Percentiles rank a stretch among this genome's conserved stretches.
Evolutionary conservation across 129 eudicot species (phyloP).

Genomic region (Kitagawia praeruptora): DNA sequence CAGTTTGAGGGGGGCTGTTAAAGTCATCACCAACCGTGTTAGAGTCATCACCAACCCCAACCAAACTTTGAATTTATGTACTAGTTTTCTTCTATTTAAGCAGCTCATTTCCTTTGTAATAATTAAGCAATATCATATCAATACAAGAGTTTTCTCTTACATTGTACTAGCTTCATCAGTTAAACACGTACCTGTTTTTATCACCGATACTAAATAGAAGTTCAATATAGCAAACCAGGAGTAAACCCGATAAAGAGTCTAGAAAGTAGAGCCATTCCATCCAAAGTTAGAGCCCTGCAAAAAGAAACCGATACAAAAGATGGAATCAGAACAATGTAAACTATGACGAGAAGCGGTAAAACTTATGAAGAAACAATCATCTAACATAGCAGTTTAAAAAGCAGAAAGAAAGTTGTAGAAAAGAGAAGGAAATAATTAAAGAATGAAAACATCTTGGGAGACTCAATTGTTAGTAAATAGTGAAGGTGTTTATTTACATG

Average conservation of each 20-base stretch:
- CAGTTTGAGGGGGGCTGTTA: too few relatives aligned
- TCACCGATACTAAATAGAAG: too few relatives aligned
- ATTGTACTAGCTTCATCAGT: too few relatives aligned
- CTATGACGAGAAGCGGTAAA: neutral
- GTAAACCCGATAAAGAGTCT: neutral
- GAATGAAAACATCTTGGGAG: neutral
- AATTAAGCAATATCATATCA: too few relatives aligned
- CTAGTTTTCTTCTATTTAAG: too few relatives aligned
- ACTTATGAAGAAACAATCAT: neutral
- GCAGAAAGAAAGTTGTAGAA: slow-evolving; percentile 4
- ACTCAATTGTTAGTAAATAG: slow-evolving; percentile 17
- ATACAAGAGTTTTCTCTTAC: too few relatives aligned
- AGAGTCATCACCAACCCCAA: too few relatives aligned
- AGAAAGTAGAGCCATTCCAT: slow-evolving; percentile 81
- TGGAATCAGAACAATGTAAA: neutral
- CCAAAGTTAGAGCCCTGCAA: slow-evolving; percentile 74
- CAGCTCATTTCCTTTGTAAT: too few relatives aligned
- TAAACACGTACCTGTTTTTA: too few relatives aligned
- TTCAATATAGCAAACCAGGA: slow-evolving; percentile 3
- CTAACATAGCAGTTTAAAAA: neutral
- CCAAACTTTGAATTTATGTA: too few relatives aligned
- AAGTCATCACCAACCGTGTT: too few relatives aligned
- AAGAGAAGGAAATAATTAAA: neutral
- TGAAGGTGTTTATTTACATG: slow-evolving; percentile 61
- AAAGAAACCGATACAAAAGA: slow-evolving; percentile 5